Evolutionary conservation across 1,139 yeast species (phyloP), one percentile per base, ranked within the genome.

Genomic region (Nakaseomyces sp.): DNA sequence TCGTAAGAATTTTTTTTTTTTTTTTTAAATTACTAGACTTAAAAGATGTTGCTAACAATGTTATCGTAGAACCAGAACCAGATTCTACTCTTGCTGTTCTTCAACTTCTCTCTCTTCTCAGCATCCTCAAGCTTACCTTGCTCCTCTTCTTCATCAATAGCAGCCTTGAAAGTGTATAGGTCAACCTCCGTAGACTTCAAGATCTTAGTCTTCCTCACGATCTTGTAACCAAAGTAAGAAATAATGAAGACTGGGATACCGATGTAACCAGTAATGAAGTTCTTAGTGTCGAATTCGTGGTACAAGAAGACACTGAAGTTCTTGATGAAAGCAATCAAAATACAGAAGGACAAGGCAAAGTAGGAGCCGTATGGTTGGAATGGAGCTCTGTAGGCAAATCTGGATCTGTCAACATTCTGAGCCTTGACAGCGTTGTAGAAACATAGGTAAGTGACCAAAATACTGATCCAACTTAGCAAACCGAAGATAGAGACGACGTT

Each of bases 261-360:
- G 58, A 83, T 80, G 67, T 83, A 83, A 41, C 89, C 88, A 33
- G 91, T 81, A 56, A 83, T 79, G 57, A 83, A 82, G 28, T 69
- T 67, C 66, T 72, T 77, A 66, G 74, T 79, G 58, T 71, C 75
- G 63, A 79, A 79, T 2, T 60, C 61, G 44, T 65, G 58, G 43
- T 67, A 65, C 55, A 82, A 66, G 66, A 82, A 81, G 4, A 77
- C 88, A 1, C 87, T 79, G 62, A 81, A 82, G 62, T 82, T 82
- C 66, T 84, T 83, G 60, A 81, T 74, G 43, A 83, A 56, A n/a
- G 80, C 72, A 50, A 84, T 70, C 44, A 82, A 41, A 42, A 66
- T 49, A 65, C 88, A 80, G 51, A 80, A 58, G 31, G 60, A 55
- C 47, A 84, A 66, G 2, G 87, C 77, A 52, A 78, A 49, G 56